Evolutionary conservation across 371 early-diverging fungal species (phyloP).

Genomic region (Mortierella sp.): DNA sequence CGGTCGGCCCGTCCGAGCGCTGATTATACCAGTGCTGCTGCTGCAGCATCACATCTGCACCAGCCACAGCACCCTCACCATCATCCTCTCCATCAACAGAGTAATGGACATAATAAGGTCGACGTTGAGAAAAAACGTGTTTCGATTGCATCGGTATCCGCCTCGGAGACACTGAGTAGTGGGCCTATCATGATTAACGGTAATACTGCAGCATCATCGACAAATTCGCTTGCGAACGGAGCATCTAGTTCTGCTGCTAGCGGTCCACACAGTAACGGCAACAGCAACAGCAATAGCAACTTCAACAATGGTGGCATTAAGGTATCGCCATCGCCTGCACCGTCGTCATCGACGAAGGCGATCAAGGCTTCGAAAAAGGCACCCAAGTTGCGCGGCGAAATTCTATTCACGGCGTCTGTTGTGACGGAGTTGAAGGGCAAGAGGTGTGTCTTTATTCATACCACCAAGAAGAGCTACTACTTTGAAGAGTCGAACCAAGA

Average conservation of each 20-base stretch:
- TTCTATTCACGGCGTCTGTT: conserved; percentile 64
- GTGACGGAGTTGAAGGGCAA: conserved; percentile 68
- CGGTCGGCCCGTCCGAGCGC: conserved; percentile 10
- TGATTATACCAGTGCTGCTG: conserved; percentile 5
- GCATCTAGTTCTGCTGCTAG: background rate
- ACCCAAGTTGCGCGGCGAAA: conserved; percentile 61
- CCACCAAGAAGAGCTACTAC: conserved; percentile 53
- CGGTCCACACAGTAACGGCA: background rate
- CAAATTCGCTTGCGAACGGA: conserved; percentile 2
- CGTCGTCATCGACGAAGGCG: conserved; percentile 8
- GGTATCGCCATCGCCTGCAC: conserved; percentile 6
- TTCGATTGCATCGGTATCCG: background rate
- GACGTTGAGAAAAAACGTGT: conserved; percentile 29
- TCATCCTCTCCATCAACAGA: conserved; percentile 18
- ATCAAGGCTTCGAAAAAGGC: conserved; percentile 33
- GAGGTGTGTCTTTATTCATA: conserved; percentile 71
- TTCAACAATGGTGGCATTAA: too few relatives aligned
- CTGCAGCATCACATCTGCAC: background rate
- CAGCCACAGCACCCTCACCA: conserved; percentile 13
- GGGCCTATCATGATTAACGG: background rate
- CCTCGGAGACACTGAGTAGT: conserved; percentile 2
- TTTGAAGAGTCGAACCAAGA: conserved; percentile 37
- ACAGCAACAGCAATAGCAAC: conserved; percentile 3
- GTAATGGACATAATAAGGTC: conserved; percentile 34
- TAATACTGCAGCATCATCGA: conserved; percentile 1